These are phyloP conservation scores for Podospora pseudopauciseta DNA, from an alignment of 495 filamentous ascomycete species.

Conservation along the genomic window DNA sequence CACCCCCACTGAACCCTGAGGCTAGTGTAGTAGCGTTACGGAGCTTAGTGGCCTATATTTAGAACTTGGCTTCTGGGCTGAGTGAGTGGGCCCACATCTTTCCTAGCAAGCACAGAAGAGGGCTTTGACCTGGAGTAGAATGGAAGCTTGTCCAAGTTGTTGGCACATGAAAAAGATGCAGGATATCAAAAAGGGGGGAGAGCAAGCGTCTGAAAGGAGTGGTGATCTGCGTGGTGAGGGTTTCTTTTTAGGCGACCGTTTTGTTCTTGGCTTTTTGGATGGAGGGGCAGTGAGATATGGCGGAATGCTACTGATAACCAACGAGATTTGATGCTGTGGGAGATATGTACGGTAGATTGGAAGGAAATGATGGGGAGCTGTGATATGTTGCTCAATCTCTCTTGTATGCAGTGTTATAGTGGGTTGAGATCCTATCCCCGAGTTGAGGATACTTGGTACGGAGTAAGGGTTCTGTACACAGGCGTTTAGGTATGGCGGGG, in stretches of 20 bases:
- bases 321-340: neutral
- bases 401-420: neutral
- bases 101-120: neutral
- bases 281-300: neutral
- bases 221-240: neutral
- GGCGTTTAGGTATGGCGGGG: neutral
- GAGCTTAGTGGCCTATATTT: neutral
- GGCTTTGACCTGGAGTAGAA: neutral
- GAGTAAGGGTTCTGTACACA: neutral
- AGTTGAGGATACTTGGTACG: neutral
- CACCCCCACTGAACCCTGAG: neutral
- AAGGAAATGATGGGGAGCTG: neutral
- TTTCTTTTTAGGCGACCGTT: neutral
- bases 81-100: neutral
- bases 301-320: neutral
- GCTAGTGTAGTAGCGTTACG: neutral
- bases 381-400: neutral
- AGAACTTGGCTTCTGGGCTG: neutral
- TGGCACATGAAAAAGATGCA: neutral
- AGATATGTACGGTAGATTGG: neutral
- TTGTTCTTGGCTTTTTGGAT: neutral
- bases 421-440: neutral
- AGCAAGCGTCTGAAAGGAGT: neutral
- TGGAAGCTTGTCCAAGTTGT: neutral
- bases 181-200: neutral